Conservation (phyloP, 345 rosid genomes). For the Cardiospermum halicacabum region DNA sequence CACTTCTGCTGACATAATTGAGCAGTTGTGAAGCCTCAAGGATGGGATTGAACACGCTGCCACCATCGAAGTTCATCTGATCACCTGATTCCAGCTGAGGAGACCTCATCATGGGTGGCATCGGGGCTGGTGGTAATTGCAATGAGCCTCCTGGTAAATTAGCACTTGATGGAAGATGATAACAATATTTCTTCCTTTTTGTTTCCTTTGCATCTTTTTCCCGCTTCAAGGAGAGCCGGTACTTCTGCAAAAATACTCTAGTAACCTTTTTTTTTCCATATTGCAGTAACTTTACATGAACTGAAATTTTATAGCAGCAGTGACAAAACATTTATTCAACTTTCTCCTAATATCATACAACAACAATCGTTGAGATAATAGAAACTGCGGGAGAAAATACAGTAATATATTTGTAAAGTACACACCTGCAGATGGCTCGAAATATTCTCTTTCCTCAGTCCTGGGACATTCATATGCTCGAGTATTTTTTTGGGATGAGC, state of each 20-base stretch:
- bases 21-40: constrained; percentile 8
- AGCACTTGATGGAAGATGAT: constrained; percentile 9
- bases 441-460: constrained; percentile 32
- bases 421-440: constrained; percentile 56
- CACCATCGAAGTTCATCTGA: constrained; percentile 10
- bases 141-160: constrained; percentile 10
- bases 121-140: not conserved
- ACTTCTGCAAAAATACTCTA: constrained; percentile 29
- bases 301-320: not conserved
- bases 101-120: not conserved
- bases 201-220: constrained; percentile 18
- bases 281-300: not conserved
- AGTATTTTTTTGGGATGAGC: constrained; percentile 49
- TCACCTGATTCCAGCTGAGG: constrained; percentile 6
- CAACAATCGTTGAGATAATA: not conserved
- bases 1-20: not conserved
- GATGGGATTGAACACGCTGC: constrained; percentile 4
- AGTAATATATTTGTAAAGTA: not conserved
- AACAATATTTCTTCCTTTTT: constrained; percentile 1
- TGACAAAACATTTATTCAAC: not conserved
- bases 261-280: not conserved
- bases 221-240: constrained; percentile 28
- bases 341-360: not conserved
- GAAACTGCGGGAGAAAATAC: not conserved
- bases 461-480: constrained; percentile 39